Conservation (phyloP, 768 basidiomycete species). For the Boletus pseudopeckii region DNA sequence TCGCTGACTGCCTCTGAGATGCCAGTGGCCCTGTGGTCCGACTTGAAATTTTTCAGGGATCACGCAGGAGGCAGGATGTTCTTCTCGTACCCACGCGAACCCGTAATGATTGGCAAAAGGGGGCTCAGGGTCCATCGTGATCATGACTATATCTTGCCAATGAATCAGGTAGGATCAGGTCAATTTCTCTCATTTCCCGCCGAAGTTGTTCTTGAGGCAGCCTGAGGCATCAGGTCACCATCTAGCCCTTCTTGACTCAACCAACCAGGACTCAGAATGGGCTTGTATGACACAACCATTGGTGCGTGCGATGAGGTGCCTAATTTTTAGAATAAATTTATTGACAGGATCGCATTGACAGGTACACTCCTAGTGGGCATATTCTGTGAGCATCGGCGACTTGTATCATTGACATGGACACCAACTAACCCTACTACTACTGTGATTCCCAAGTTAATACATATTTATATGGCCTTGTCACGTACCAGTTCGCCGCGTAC, state of each 20-base stretch:
- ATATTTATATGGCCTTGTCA: conserved; percentile 40
- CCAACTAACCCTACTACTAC: neutral
- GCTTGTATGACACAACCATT: neutral
- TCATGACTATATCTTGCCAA: neutral
- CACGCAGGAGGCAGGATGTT: neutral
- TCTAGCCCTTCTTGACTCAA: neutral
- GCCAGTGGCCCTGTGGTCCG: too few relatives aligned
- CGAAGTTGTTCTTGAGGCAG: neutral
- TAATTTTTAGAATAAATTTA: neutral
- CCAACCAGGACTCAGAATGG: neutral
- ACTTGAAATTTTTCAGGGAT: neutral
- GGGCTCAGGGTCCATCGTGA: neutral
- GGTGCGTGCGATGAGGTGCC: neutral
- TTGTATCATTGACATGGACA: neutral
- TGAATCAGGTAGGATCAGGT: neutral
- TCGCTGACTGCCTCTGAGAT: neutral
- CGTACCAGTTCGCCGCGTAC: conserved; percentile 41
- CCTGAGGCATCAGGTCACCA: too few relatives aligned
- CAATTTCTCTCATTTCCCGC: neutral
- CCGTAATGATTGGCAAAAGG: too few relatives aligned
- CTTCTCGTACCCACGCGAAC: neutral
- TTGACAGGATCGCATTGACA: neutral
- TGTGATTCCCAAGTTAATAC: conserved; percentile 17
- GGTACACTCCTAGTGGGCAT: neutral
- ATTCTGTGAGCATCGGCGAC: neutral